Conservation (phyloP, 2,329 filamentous ascomycete species). For the Diaporthe vaccinii region DNA sequence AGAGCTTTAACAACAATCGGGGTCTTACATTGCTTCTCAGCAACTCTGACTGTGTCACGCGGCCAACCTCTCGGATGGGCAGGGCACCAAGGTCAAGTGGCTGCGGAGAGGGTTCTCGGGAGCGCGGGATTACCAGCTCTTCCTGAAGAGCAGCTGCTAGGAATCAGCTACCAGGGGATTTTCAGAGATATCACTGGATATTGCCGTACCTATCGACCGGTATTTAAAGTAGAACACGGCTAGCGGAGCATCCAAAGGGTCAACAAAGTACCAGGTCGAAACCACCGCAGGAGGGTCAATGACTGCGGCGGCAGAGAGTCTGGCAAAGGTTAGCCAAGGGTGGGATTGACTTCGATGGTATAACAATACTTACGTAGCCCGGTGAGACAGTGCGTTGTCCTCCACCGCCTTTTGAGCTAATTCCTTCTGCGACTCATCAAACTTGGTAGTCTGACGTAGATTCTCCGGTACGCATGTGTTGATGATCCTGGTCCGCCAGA, state of each 20-base stretch:
- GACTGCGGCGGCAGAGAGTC: neutral
- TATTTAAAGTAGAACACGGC: constrained; percentile 51
- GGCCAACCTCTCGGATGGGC: constrained; percentile 34
- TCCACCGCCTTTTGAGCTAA: constrained; percentile 52
- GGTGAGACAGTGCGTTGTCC: constrained; percentile 51
- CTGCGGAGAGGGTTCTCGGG: constrained; percentile 37
- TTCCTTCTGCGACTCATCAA: neutral
- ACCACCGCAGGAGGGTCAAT: too few species aligned
- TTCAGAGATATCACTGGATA: too few species aligned
- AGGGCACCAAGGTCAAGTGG: neutral
- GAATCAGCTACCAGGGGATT: neutral
- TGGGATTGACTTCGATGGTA: too few species aligned
- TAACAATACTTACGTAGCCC: constrained; percentile 46
- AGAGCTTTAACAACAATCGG: neutral
- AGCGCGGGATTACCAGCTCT: constrained; percentile 49
- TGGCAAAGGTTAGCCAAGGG: neutral
- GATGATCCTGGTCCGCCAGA: neutral
- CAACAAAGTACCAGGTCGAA: neutral
- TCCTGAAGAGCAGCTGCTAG: constrained; percentile 48
- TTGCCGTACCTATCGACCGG: constrained; percentile 46
- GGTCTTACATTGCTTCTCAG: constrained; percentile 44
- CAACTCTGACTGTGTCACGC: constrained; percentile 48
- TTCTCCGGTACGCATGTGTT: too few species aligned
- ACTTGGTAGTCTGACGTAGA: too few species aligned
- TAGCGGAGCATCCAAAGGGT: constrained; percentile 44